A percentile compares a stretch with the other conserved stretches of the same genome.
Evolutionary conservation across 176 grass and related monocot genomes (phyloP).

Genomic region (Aegilops bicornis): DNA sequence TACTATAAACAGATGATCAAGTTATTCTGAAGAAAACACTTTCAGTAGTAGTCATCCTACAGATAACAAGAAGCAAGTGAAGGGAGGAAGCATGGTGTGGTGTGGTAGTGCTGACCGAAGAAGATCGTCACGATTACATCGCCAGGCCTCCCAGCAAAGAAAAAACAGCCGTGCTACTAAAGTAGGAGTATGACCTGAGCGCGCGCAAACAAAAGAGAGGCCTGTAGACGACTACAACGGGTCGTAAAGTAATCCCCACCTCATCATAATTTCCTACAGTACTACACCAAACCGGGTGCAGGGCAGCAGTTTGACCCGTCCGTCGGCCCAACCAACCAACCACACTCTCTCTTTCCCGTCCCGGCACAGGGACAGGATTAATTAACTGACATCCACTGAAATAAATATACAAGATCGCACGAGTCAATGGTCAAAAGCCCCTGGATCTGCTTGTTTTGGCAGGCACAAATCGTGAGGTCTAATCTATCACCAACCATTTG

Average conservation of each 20-base stretch:
- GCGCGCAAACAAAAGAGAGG: constrained; percentile 5
- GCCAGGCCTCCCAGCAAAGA: neutral
- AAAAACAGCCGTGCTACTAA: neutral
- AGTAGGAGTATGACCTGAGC: constrained; percentile 10
- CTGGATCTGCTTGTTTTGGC: constrained; percentile 21
- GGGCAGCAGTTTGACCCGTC: constrained; percentile 35
- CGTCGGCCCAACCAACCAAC: constrained; percentile 24
- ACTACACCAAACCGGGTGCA: constrained; percentile 7
- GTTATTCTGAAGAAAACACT: neutral
- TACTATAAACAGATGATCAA: no score
- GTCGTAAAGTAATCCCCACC: constrained; percentile 22
- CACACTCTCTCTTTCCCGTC: no score
- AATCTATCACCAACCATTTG: neutral
- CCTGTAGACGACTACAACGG: constrained; percentile 1
- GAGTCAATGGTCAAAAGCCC: constrained; percentile 27
- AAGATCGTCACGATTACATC: constrained; percentile 21
- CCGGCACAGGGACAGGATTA: neutral
- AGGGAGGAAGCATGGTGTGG: neutral
- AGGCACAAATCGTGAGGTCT: neutral
- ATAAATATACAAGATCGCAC: neutral
- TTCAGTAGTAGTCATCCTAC: no score
- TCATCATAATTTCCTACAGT: neutral
- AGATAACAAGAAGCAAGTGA: no score
- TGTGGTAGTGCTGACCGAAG: constrained; percentile 35
- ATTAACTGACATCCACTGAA: neutral